Base-by-base conservation (phyloP, 345 rosid genomes). In the Pistacia vera region DNA sequence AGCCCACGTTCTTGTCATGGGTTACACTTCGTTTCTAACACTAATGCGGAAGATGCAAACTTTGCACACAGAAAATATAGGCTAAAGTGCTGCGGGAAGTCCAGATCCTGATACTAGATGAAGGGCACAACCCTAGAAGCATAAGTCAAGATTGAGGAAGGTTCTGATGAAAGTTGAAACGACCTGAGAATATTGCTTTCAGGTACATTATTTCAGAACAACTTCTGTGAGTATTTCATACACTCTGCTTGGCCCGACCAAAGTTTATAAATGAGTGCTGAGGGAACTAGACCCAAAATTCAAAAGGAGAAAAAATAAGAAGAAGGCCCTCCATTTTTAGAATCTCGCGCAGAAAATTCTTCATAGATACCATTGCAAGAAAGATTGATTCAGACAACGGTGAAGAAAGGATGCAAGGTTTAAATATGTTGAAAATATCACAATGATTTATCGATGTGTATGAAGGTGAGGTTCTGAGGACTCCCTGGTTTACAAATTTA, bases 401-500 rank as follows among this genome's bases (percentile, higher is more conserved):
- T 38, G 97, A 93, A 16, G 99, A 96, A 81, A 87, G 97, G 63
- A 81, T 86, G 77, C 84, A 88, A 35, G 99, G 98, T 56, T 80
- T 96, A 66, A 90, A 89, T 76, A 91, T 91, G 93, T 81, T 96
- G 82, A 88, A 83, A 68, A 92, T 41, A 82, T 96, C 71, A 96
- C 98, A 18, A 89, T 55, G 90, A 33, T 96, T 96, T 77, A 93
- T 96, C 13, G 99, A 93, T 70, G 93, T 87, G 17, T 93, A 93
- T 30, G 98, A 93, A 83, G 94, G 91, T 57, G 89, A 69, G 63
- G 73, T 62, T 79, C 90, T 35, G 97, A 93, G 54, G 72, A 75
- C 98, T 96, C 67, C 99, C 99, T 0, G 98, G 98, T 77, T 78
- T 95, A 66, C 98, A 95, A 78, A 93, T 90, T n/a, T 95, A 95